A percentile compares a stretch with the other conserved stretches of the same genome.
Evolutionary conservation across 495 filamentous ascomycete genomes (phyloP).

Genomic region (Copromyces sp.): DNA sequence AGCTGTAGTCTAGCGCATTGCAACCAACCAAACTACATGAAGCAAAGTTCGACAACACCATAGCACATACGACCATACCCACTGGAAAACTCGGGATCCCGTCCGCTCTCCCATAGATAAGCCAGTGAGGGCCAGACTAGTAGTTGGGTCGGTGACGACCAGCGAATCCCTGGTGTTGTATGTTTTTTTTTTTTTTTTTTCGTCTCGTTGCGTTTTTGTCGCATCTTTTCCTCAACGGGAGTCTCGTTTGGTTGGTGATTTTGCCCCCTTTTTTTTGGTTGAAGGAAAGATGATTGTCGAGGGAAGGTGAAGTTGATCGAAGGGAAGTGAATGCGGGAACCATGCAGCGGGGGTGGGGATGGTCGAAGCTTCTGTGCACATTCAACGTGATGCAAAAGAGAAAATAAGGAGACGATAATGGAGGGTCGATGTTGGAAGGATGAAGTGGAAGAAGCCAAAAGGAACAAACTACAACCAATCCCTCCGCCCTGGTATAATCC

Average conservation of each 20-base stretch:
- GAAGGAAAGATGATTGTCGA: background rate
- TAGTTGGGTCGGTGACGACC: constrained; percentile 24
- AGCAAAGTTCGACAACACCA: no score
- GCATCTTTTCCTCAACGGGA: background rate
- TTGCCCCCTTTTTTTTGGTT: background rate
- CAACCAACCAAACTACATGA: no score
- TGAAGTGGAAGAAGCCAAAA: background rate
- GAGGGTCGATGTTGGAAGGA: background rate
- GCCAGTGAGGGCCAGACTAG: background rate
- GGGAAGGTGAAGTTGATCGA: no score
- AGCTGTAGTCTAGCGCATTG: no score
- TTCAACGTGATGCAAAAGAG: background rate
- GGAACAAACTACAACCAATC: background rate
- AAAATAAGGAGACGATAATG: background rate
- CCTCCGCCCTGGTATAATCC: no score
- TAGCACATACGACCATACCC: no score
- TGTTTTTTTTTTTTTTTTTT: background rate
- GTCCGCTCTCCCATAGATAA: no score
- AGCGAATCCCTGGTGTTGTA: constrained; percentile 16
- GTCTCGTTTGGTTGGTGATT: background rate
- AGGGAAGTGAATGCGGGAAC: background rate
- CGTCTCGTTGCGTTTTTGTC: background rate
- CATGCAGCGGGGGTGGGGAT: background rate
- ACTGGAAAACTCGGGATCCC: no score
- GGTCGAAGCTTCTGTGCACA: background rate